Evolutionary conservation across 1,139 yeast species (phyloP).

Genomic region (Blastobotrys ciferrii): DNA sequence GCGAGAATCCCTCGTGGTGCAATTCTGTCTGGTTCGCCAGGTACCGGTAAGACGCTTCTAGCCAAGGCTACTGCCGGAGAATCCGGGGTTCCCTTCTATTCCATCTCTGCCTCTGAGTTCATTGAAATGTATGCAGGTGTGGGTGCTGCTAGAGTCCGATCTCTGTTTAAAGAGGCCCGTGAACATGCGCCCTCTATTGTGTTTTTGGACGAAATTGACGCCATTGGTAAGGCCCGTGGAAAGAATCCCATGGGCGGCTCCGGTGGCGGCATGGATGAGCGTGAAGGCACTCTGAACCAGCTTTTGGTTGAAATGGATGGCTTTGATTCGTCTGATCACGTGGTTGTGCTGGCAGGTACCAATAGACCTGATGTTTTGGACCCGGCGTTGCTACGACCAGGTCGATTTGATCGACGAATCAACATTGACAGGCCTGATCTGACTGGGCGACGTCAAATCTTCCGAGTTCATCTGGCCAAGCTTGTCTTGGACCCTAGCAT

Average conservation of each 20-base stretch:
- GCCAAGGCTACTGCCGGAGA: slow-evolving; percentile 99
- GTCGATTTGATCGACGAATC: slow-evolving; percentile 93
- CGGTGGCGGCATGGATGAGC: slow-evolving; percentile 89
- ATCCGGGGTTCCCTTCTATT: slow-evolving; percentile 92
- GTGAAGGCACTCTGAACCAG: slow-evolving; percentile 95
- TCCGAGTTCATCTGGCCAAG: slow-evolving; percentile 75
- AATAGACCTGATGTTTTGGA: slow-evolving; percentile 93
- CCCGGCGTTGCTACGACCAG: slow-evolving; percentile 91
- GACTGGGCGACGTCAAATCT: slow-evolving; percentile 89
- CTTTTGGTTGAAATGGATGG: slow-evolving; percentile 98
- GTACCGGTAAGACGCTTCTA: slow-evolving; percentile 94
- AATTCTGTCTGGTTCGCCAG: slow-evolving; percentile 97
- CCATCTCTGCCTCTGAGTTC: slow-evolving; percentile 97
- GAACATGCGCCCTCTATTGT: slow-evolving; percentile 91
- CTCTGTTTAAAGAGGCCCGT: slow-evolving; percentile 86
- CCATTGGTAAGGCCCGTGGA: slow-evolving; percentile 92
- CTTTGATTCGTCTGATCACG: slow-evolving; percentile 83
- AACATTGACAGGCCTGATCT: slow-evolving; percentile 89
- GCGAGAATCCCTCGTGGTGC: slow-evolving; percentile 99
- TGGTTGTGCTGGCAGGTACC: slow-evolving; percentile 96
- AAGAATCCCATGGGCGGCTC: slow-evolving; percentile 65
- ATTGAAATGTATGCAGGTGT: slow-evolving; percentile 99
- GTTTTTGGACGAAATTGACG: slow-evolving; percentile 96
- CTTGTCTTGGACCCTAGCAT: slow-evolving; percentile 49
- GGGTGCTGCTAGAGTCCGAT: slow-evolving; percentile 97